Conservation (phyloP, 345 rosid species). For the Balakata baccata region DNA sequence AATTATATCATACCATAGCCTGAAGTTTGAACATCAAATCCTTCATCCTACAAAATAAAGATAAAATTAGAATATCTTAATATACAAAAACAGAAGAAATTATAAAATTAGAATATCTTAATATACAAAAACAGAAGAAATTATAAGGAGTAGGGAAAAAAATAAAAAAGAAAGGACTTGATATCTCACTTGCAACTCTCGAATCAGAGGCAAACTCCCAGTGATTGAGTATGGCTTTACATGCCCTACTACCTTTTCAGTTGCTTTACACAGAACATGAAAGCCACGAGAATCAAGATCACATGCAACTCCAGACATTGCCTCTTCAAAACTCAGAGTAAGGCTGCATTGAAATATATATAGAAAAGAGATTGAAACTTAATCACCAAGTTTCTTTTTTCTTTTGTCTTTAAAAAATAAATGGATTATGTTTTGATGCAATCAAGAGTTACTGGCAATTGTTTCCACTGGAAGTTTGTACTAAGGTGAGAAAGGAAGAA, state of each 20-base stretch:
- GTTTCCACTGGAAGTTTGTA: background rate
- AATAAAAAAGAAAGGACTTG: constrained; percentile 9
- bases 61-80: background rate
- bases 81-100: background rate
- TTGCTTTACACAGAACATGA: constrained; percentile 82
- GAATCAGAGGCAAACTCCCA: constrained; percentile 87
- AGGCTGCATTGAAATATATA: constrained; percentile 40
- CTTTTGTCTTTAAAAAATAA: background rate
- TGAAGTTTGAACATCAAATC: constrained; percentile 89
- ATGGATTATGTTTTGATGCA: background rate
- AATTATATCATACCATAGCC: constrained; percentile 64
- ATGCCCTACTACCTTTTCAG: constrained; percentile 82
- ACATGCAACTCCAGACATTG: constrained; percentile 85
- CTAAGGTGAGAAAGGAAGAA: background rate
- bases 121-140: background rate
- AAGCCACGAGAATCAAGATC: constrained; percentile 82
- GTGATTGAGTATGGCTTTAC: constrained; percentile 94
- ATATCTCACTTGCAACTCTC: constrained; percentile 68
- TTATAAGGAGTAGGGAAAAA: background rate
- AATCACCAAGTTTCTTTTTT: constrained; percentile 6
- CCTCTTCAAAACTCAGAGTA: constrained; percentile 68
- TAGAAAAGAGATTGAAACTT: background rate
- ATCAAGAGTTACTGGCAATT: background rate
- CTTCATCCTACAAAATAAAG: constrained; percentile 70
- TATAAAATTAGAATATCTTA: background rate